Percentiles rank a stretch among this genome's conserved stretches.
Evolutionary conservation across 1,139 yeast genomes (phyloP).

Genomic region (Candida tropicalis): DNA sequence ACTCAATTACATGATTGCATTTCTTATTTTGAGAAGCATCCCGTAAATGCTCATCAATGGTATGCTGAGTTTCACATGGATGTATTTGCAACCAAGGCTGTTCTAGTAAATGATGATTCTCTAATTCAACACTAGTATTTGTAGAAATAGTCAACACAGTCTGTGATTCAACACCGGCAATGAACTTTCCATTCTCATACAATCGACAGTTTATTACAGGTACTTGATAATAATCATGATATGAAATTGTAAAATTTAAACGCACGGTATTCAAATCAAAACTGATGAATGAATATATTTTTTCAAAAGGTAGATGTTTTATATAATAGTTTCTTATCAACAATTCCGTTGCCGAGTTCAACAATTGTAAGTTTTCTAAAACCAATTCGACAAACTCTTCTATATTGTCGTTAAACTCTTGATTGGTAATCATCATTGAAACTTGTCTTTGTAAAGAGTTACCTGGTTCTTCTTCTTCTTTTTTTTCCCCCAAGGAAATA

Average conservation of each 20-base stretch:
- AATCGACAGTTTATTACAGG: constrained; percentile 35
- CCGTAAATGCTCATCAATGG: constrained; percentile 8
- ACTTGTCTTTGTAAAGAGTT: neutral
- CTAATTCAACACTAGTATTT: constrained; percentile 6
- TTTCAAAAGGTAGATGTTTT: constrained; percentile 10
- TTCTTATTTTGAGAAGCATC: neutral
- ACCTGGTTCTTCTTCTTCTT: neutral
- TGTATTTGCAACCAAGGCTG: constrained; percentile 37
- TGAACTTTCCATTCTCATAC: constrained; percentile 8
- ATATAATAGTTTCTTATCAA: constrained; percentile 16
- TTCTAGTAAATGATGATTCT: constrained; percentile 30
- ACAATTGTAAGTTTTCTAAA: constrained; percentile 10
- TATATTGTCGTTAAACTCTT: constrained; percentile 20
- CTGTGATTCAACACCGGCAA: neutral
- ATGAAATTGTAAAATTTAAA: constrained; percentile 30
- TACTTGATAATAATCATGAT: constrained; percentile 31
- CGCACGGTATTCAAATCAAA: constrained; percentile 2
- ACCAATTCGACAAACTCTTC: constrained; percentile 18
- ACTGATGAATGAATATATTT: constrained; percentile 9
- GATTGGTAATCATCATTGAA: constrained; percentile 14
- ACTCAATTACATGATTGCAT: constrained; percentile 11
- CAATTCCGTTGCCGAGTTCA: constrained; percentile 2
- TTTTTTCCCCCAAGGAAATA: neutral
- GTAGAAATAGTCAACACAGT: neutral
- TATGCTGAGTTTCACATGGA: constrained; percentile 38